These are phyloP conservation scores for Botrytis paeoniae DNA, from an alignment of 2,329 filamentous ascomycete species.

Conservation along the genomic window DNA sequence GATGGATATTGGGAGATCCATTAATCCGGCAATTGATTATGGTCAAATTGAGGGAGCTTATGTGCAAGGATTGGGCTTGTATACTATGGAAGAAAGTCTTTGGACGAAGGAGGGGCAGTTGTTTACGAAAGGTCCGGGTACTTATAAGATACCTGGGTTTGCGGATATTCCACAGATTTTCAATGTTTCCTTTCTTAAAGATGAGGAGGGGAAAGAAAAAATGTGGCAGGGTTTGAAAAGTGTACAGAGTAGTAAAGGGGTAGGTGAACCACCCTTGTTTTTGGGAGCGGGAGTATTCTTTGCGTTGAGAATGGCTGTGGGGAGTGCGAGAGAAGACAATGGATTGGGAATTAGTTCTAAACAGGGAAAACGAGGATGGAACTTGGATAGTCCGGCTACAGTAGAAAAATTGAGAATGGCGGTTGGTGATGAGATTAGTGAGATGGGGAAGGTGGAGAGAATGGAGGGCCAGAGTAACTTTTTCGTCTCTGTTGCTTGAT, in stretches of 20 bases:
- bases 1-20: constrained; percentile 84
- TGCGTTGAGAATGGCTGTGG: constrained; percentile 52
- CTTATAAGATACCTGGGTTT: constrained; percentile 88
- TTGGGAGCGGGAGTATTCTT: constrained; percentile 53
- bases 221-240: constrained; percentile 51
- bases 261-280: constrained; percentile 62
- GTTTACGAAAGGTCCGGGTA: constrained; percentile 64
- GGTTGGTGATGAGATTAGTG: constrained; percentile 38
- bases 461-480: constrained; percentile 35
- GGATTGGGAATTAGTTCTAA: constrained; percentile 46
- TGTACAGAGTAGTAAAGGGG: constrained; percentile 52
- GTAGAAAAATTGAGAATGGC: constrained; percentile 47
- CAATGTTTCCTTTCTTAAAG: constrained; percentile 34
- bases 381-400: constrained; percentile 49
- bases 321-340: constrained; percentile 48
- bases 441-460: constrained; percentile 34
- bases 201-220: constrained; percentile 42
- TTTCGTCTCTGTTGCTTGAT: constrained; percentile 31
- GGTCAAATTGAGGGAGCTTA: constrained; percentile 83
- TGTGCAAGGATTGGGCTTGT: constrained; percentile 75
- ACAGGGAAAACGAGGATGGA: constrained; percentile 46
- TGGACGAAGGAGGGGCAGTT: constrained; percentile 60
- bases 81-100: constrained; percentile 71
- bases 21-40: constrained; percentile 72
- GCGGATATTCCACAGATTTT: constrained; percentile 78